Percentiles rank a stretch among this genome's conserved stretches.
phyloP scores from a whole-genome alignment of 257 asterid genomes.

The Handroanthus guayacan region DNA sequence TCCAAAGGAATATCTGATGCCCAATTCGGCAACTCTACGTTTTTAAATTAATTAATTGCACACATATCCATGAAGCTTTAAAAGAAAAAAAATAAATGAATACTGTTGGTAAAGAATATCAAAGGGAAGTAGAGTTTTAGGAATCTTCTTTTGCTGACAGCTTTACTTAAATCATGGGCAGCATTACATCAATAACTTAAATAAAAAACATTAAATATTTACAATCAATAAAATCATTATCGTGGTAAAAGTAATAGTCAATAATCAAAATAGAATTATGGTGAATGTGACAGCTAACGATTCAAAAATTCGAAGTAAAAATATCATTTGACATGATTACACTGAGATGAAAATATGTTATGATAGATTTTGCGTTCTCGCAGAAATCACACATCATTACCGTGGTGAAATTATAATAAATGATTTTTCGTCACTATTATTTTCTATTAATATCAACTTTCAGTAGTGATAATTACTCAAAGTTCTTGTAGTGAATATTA shows the following conservation, averaged over 20 bases:
- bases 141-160: conserved; percentile 68
- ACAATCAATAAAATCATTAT: background rate
- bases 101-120: conserved; percentile 40
- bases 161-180: conserved; percentile 73
- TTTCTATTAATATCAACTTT: too few species aligned
- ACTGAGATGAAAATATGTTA: too few species aligned
- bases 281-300: too few species aligned
- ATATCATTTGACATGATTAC: too few species aligned
- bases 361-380: too few species aligned
- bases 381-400: too few species aligned
- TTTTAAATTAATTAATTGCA: conserved; percentile 43
- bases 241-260: too few species aligned
- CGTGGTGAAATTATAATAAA: too few species aligned
- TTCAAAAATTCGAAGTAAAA: too few species aligned
- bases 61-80: conserved; percentile 41
- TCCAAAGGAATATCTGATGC: conserved; percentile 58
- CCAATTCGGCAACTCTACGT: conserved; percentile 43
- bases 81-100: conserved; percentile 41
- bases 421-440: too few species aligned
- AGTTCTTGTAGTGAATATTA: background rate
- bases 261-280: too few species aligned
- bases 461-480: too few species aligned
- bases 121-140: conserved; percentile 35
- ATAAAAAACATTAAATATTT: background rate
- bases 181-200: conserved; percentile 60